These are phyloP conservation scores for Trametes gibbosa DNA, from an alignment of 768 basidiomycete species.

Conservation along the genomic window DNA sequence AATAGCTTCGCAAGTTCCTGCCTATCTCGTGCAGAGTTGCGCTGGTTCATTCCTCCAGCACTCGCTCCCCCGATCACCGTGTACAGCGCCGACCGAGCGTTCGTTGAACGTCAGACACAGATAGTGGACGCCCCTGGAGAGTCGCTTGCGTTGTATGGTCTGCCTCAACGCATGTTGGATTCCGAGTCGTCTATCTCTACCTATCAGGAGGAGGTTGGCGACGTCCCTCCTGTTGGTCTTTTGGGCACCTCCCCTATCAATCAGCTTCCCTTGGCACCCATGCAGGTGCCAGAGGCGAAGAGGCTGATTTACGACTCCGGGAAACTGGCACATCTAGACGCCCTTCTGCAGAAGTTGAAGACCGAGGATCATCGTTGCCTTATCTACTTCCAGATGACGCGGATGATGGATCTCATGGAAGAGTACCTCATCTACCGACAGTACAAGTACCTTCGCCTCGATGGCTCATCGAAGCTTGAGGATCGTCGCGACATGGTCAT, in stretches of 20 bases:
- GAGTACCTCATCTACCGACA: constrained; percentile 97
- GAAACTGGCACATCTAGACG: constrained; percentile 89
- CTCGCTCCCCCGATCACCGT: constrained; percentile 82
- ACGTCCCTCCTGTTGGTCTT: constrained; percentile 65
- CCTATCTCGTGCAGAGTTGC: constrained; percentile 73
- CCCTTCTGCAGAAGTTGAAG: constrained; percentile 89
- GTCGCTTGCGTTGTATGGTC: constrained; percentile 76
- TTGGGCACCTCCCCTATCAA: constrained; percentile 60
- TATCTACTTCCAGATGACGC: constrained; percentile 99
- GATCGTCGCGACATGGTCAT: constrained; percentile 99
- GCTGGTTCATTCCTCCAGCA: constrained; percentile 83
- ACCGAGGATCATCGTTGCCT: constrained; percentile 89
- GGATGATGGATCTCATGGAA: constrained; percentile 99
- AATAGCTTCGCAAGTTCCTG: constrained; percentile 72
- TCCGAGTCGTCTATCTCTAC: constrained; percentile 46
- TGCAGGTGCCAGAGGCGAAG: constrained; percentile 94
- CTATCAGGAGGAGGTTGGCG: constrained; percentile 53
- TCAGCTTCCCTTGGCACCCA: constrained; percentile 77
- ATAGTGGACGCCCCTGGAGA: constrained; percentile 69
- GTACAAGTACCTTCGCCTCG: constrained; percentile 90
- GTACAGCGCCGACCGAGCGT: constrained; percentile 73
- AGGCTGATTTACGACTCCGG: constrained; percentile 95
- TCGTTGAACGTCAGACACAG: constrained; percentile 65
- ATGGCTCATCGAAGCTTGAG: constrained; percentile 92
- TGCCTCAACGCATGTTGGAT: constrained; percentile 67